Evolutionary conservation across 768 basidiomycete species (phyloP).

Genomic region (Russula foetens): DNA sequence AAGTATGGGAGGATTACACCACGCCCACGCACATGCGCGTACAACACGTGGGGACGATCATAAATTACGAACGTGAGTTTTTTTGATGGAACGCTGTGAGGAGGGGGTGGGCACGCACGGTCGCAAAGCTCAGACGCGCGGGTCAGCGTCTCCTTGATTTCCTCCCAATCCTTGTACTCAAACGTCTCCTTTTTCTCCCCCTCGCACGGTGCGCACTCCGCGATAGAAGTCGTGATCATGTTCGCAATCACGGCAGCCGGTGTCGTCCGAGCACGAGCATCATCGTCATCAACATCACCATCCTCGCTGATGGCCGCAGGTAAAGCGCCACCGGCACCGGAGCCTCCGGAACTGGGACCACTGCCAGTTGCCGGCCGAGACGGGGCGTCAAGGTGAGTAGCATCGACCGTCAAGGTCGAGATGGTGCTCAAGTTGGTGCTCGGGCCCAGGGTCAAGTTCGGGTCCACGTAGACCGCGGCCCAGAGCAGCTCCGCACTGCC

Average conservation of each 20-base stretch:
- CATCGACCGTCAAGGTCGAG: too few species aligned
- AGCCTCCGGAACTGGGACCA: too few species aligned
- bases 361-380: too few species aligned
- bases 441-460: too few species aligned
- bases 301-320: not conserved
- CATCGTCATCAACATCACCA: too few species aligned
- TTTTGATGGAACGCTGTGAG: not conserved
- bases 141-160: constrained; percentile 51
- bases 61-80: not conserved
- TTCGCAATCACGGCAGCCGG: not conserved
- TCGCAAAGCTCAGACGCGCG: constrained; percentile 53
- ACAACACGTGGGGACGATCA: too few species aligned
- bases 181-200: not conserved
- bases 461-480: not conserved
- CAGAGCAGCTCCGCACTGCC: constrained; percentile 16
- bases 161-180: constrained; percentile 49
- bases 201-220: not conserved
- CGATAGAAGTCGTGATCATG: constrained; percentile 19
- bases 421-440: too few species aligned
- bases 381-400: too few species aligned
- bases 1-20: too few species aligned
- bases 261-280: too few species aligned
- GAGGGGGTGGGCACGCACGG: constrained; percentile 30
- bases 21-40: too few species aligned
- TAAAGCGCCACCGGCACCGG: too few species aligned